These are phyloP conservation scores for Exophiala calicioides DNA, from an alignment of 2,329 filamentous ascomycete species.

Conservation along the genomic window DNA sequence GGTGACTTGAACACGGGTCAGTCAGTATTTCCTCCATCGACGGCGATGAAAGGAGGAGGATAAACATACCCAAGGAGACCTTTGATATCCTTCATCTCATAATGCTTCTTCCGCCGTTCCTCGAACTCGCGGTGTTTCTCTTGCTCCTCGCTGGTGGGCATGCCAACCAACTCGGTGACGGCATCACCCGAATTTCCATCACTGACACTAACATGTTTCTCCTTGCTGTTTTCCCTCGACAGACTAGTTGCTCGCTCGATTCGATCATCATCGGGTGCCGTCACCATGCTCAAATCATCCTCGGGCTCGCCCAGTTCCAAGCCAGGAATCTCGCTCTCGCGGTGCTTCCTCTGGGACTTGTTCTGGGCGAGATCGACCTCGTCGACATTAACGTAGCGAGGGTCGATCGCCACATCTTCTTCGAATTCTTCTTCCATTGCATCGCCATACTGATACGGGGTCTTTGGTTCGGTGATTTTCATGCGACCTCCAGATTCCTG, in stretches of 20 bases:
- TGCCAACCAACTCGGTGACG: constrained; percentile 51
- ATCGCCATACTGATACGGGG: constrained; percentile 90
- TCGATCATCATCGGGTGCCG: constrained; percentile 45
- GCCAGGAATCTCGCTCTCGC: constrained; percentile 82
- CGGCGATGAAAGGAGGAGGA: constrained; percentile 5
- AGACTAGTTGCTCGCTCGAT: constrained; percentile 44
- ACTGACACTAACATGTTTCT: constrained; percentile 83
- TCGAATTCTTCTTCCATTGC: constrained; percentile 81
- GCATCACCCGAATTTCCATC: constrained; percentile 50
- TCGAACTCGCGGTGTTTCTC: constrained; percentile 95
- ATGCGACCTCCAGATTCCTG: constrained; percentile 91
- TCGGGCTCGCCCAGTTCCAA: constrained; percentile 92
- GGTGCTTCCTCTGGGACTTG: constrained; percentile 43
- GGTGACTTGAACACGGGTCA: constrained; percentile 48
- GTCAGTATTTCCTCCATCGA: too few species aligned
- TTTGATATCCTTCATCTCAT: constrained; percentile 97
- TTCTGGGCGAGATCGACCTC: constrained; percentile 60
- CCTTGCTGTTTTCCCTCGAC: constrained; percentile 44
- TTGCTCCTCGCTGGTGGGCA: constrained; percentile 68
- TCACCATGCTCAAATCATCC: constrained; percentile 60
- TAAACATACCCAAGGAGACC: constrained; percentile 70
- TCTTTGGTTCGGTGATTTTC: constrained; percentile 99
- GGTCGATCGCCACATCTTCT: constrained; percentile 37
- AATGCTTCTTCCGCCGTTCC: constrained; percentile 89
- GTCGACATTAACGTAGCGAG: constrained; percentile 48